These are phyloP conservation scores for Fragaria iinumae DNA, from an alignment of 306 rosid genomes.

Conservation along the genomic window DNA sequence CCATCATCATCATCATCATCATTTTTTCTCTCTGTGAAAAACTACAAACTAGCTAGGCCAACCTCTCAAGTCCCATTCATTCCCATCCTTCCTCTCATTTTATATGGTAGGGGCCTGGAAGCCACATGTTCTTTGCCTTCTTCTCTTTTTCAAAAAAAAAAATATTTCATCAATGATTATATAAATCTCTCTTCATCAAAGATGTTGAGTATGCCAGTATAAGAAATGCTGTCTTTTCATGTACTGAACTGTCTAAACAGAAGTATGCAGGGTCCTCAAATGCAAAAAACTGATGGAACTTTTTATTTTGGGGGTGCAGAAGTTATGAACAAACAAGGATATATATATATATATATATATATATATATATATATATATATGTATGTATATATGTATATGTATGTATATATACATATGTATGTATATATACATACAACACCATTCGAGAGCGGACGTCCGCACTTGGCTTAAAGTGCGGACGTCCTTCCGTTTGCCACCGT, in stretches of 20 bases:
- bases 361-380: too few relatives aligned
- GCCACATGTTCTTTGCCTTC: constrained; percentile 38
- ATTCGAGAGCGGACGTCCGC: too few relatives aligned
- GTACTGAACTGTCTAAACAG: constrained; percentile 10
- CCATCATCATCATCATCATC: constrained; percentile 41
- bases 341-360: too few relatives aligned
- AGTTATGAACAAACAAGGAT: neutral
- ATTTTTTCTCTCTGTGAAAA: constrained; percentile 17
- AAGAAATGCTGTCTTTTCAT: constrained; percentile 14
- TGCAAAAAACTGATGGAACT: constrained; percentile 7
- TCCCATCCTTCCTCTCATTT: constrained; percentile 39
- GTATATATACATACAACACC: too few relatives aligned
- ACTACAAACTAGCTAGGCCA: constrained; percentile 20
- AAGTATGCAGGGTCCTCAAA: constrained; percentile 16
- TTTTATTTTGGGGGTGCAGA: neutral
- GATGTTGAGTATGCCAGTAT: neutral
- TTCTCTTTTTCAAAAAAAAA: constrained; percentile 33
- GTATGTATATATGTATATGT: too few relatives aligned
- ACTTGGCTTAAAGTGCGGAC: too few relatives aligned
- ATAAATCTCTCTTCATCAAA: constrained; percentile 21
- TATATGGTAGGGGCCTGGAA: constrained; percentile 47
- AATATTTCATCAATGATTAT: constrained; percentile 21
- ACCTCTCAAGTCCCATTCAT: constrained; percentile 48
- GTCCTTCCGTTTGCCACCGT: too few relatives aligned
- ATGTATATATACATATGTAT: too few relatives aligned